phyloP scores from a whole-genome alignment of 306 rosid genomes.

The Pachyrhizus erosus region DNA sequence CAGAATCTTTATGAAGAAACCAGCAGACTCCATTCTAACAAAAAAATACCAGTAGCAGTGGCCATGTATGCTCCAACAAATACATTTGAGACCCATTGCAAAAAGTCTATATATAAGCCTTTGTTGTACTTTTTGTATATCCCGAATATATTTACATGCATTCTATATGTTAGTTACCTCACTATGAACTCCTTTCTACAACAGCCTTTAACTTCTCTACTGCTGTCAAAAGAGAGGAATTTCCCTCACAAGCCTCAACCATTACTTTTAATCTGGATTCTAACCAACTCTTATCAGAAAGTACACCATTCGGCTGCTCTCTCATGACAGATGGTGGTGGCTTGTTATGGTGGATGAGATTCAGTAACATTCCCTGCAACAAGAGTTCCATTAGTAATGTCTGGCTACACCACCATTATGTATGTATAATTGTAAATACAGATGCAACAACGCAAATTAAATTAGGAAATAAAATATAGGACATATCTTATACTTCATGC shows the following conservation, averaged over 20 bases:
- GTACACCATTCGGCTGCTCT: slow-evolving; percentile 38
- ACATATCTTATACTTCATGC: not conserved
- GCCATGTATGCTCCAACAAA: not conserved
- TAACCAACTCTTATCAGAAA: slow-evolving; percentile 41
- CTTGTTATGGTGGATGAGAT: slow-evolving; percentile 61
- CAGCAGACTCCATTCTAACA: not conserved
- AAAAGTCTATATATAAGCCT: slow-evolving; percentile 2
- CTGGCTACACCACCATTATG: slow-evolving; percentile 13
- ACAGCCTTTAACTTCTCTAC: slow-evolving; percentile 63
- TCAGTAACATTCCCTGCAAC: slow-evolving; percentile 76
- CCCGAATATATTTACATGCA: slow-evolving; percentile 35
- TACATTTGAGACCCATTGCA: slow-evolving; percentile 9
- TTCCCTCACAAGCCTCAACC: slow-evolving; percentile 77
- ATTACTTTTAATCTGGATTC: slow-evolving; percentile 67
- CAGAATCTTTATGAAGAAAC: slow-evolving; percentile 2
- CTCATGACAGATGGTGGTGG: slow-evolving; percentile 29
- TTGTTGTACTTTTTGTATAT: not conserved
- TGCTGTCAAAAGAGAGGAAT: slow-evolving; percentile 66
- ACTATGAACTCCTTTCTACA: slow-evolving; percentile 40
- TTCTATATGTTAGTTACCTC: slow-evolving; percentile 17
- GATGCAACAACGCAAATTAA: not conserved
- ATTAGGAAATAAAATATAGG: not conserved
- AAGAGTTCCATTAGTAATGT: slow-evolving; percentile 33
- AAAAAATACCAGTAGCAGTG: not conserved
- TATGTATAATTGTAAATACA: not conserved